Percentiles rank a stretch among this genome's conserved stretches.
These are phyloP conservation scores for barrel medic (Medicago truncatula) DNA, from an alignment of 306 rosid species.

Conservation along the genomic window DNA sequence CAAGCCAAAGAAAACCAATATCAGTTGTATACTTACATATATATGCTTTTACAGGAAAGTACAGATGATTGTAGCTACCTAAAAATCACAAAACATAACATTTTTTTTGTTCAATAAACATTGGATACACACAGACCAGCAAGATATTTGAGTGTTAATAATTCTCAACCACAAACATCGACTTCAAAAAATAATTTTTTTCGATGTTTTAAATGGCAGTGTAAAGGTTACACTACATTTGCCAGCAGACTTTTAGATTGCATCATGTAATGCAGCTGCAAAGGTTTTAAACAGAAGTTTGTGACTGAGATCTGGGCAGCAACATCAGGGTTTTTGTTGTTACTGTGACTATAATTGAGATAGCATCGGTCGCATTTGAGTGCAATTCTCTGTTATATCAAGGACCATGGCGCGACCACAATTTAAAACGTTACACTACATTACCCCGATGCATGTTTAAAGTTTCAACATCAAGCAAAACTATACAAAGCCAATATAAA, in stretches of 20 bases:
- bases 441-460: neutral
- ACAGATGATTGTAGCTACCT: neutral
- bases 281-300: neutral
- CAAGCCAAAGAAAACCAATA: slow-evolving; percentile 33
- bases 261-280: neutral
- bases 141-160: too few species aligned
- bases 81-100: neutral
- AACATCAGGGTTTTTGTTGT: neutral
- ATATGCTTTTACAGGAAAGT: slow-evolving; percentile 4
- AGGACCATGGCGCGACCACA: neutral
- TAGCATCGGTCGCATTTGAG: neutral
- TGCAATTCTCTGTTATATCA: neutral
- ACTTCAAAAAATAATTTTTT: too few species aligned
- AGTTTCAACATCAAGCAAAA: neutral
- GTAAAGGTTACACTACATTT: neutral
- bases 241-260: neutral
- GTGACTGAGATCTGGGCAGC: neutral
- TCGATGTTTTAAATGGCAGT: neutral
- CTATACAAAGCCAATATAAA: neutral
- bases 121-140: neutral
- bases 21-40: slow-evolving; percentile 2
- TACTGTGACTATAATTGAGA: neutral
- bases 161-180: neutral
- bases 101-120: neutral
- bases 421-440: neutral